phyloP scores from a whole-genome alignment of 805 yeast genomes.

The Deakozyma indianensis region DNA sequence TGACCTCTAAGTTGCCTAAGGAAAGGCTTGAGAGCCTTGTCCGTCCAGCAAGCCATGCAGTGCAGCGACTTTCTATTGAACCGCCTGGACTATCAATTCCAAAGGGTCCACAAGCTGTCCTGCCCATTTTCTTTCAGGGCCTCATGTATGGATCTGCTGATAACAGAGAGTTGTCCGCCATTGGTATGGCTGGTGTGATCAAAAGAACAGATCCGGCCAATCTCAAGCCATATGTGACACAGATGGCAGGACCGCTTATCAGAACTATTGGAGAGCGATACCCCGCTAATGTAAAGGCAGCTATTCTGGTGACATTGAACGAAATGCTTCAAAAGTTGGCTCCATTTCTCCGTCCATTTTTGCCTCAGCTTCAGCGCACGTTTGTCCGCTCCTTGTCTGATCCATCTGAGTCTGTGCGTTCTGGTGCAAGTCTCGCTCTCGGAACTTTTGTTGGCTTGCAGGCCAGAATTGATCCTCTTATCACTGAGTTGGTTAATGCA shows the following conservation, averaged over 20 bases:
- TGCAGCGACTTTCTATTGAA: slow-evolving; percentile 48
- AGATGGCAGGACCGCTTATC: slow-evolving; percentile 91
- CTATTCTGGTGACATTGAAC: slow-evolving; percentile 77
- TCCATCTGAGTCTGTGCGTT: slow-evolving; percentile 57
- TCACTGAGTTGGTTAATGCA: slow-evolving; percentile 63
- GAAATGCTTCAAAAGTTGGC: slow-evolving; percentile 72
- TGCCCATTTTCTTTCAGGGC: slow-evolving; percentile 90
- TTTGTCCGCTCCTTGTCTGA: slow-evolving; percentile 86
- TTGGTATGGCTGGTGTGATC: slow-evolving; percentile 77
- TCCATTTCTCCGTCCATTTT: slow-evolving; percentile 80
- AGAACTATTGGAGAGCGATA: slow-evolving; percentile 97
- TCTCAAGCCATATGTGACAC: slow-evolving; percentile 79
- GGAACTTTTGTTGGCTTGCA: slow-evolving; percentile 81
- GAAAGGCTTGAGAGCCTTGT: slow-evolving; percentile 64
- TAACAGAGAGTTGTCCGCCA: slow-evolving; percentile 74
- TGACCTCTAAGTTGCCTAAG: slow-evolving; percentile 62
- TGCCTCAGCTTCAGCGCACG: slow-evolving; percentile 95
- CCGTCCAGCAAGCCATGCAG: slow-evolving; percentile 63
- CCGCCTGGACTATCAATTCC: slow-evolving; percentile 50
- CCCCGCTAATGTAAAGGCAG: slow-evolving; percentile 80
- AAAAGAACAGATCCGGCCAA: slow-evolving; percentile 67
- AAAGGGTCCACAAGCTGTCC: slow-evolving; percentile 75
- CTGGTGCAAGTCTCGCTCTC: slow-evolving; percentile 78
- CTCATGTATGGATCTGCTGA: slow-evolving; percentile 82
- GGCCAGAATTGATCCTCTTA: slow-evolving; percentile 87